These are phyloP conservation scores for Phytophthora citricola DNA, from an alignment of 352 stramenopile genomes.

Conservation along the genomic window DNA sequence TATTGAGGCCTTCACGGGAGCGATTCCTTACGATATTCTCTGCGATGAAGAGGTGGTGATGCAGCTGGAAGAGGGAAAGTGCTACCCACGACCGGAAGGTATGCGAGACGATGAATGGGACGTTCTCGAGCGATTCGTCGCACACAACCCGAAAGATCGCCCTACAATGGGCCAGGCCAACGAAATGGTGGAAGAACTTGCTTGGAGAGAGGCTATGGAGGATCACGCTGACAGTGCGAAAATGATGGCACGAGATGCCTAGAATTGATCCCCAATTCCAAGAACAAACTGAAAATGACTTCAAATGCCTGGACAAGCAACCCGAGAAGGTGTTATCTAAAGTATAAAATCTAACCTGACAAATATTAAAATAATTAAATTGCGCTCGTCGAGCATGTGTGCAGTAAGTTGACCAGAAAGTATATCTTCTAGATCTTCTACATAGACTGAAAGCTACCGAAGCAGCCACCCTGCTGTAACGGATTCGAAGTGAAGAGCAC, in stretches of 20 bases:
- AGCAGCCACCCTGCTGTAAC: too few relatives aligned
- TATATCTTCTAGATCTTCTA: too few relatives aligned
- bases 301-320: background rate
- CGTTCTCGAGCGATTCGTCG: constrained; percentile 25
- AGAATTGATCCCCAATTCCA: too few relatives aligned
- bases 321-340: background rate
- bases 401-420: too few relatives aligned
- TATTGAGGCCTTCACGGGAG: constrained; percentile 28
- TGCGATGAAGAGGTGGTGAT: constrained; percentile 19
- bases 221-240: background rate
- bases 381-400: too few relatives aligned
- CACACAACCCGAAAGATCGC: constrained; percentile 22
- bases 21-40: constrained; percentile 26
- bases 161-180: constrained; percentile 26
- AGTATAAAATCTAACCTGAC: constrained; percentile 2
- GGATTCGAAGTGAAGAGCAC: too few relatives aligned
- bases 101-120: constrained; percentile 36
- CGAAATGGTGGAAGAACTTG: constrained; percentile 31
- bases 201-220: constrained; percentile 19
- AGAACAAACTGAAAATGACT: background rate
- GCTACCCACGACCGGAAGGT: constrained; percentile 25
- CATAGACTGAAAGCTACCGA: too few relatives aligned
- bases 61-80: constrained; percentile 8
- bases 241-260: background rate
- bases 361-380: background rate